Evolutionary conservation across 75 land plant species (phyloP), one percentile per base, ranked within the genome.

Genomic region (Isoetes taiwanensis): DNA sequence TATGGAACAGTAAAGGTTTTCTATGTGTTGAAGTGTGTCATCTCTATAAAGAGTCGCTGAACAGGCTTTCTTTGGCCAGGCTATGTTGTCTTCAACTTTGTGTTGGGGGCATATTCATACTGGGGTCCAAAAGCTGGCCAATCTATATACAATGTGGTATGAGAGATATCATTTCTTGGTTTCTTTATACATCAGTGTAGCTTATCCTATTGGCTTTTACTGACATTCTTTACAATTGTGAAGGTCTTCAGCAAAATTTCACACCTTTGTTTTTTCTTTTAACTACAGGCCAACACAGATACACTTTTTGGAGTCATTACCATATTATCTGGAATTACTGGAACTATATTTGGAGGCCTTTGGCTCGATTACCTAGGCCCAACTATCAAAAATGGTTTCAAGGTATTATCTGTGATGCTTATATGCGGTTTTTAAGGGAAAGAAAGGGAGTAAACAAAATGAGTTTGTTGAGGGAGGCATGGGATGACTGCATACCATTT

Each of bases 111-210:
- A 21, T 91, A 91, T 71, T 81, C 97, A 6, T 91, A 91, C 43
- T 91, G 94, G 95, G 97, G 97, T 1, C 95, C 97, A 2, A 87
- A 89, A 55, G 97, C 95, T 50, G 97, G 97, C 25, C 67, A 84
- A 56, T 68, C 58, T 23, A 91, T 91, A 20, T 91, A 80, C 64
- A 57, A 81, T 39, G 79, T 91, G 84, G 97, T 90, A 75, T 68
- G 56, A 26, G 43, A 32, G 43, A 43, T 28, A 6, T 53, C 26
- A 14, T 41, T 32, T 57, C 19, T 57, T 14, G 5, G 14, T 2
- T 37, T 14, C 9, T 14, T 14, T 37, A 14, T 37, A 9, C 9
- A 9, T 37, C 39, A 9, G 14, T 37, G 39, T 9, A 14, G 39
- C 39, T 37, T 9, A 9, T 9, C 39, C 14, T 37, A 37, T 37